Conservation (phyloP, 179 eudicot genomes). For the Patellifolia procumbens region DNA sequence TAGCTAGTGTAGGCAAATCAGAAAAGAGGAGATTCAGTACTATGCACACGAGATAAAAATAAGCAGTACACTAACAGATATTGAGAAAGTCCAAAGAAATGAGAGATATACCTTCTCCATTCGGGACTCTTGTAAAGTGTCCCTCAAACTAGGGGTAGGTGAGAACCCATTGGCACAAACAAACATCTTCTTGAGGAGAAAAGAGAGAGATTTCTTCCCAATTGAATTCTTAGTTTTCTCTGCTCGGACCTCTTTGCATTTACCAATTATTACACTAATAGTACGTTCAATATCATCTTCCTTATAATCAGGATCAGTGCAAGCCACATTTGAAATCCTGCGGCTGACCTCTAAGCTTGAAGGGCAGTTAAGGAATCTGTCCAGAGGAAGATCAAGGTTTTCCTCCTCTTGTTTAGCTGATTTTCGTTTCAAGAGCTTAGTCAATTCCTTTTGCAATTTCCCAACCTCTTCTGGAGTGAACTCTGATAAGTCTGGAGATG, state of each 20-base stretch:
- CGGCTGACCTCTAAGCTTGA: constrained; percentile 96
- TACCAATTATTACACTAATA: constrained; percentile 80
- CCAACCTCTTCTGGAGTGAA: constrained; percentile 95
- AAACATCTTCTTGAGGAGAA: constrained; percentile 84
- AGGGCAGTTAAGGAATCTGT: constrained; percentile 96
- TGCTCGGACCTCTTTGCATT: constrained; percentile 87
- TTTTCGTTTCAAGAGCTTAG: constrained; percentile 63
- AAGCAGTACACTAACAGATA: too few species aligned
- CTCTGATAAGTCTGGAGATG: constrained; percentile 75
- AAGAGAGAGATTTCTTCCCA: constrained; percentile 75
- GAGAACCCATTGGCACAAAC: constrained; percentile 78
- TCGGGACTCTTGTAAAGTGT: constrained; percentile 84
- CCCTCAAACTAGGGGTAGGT: constrained; percentile 79
- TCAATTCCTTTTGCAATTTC: constrained; percentile 71
- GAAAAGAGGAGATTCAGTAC: neutral
- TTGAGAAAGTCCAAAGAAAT: neutral
- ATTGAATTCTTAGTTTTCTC: constrained; percentile 65
- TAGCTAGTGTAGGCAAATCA: constrained; percentile 46
- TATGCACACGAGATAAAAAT: neutral
- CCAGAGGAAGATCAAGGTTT: constrained; percentile 70
- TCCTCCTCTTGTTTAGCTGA: constrained; percentile 49
- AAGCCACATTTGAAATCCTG: constrained; percentile 54
- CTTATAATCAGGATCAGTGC: constrained; percentile 48
- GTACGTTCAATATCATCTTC: constrained; percentile 88
- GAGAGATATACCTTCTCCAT: constrained; percentile 79